Percentiles rank a stretch among this genome's conserved stretches.
phyloP scores from a whole-genome alignment of 495 filamentous ascomycete genomes.

The Penicillium angulare region DNA sequence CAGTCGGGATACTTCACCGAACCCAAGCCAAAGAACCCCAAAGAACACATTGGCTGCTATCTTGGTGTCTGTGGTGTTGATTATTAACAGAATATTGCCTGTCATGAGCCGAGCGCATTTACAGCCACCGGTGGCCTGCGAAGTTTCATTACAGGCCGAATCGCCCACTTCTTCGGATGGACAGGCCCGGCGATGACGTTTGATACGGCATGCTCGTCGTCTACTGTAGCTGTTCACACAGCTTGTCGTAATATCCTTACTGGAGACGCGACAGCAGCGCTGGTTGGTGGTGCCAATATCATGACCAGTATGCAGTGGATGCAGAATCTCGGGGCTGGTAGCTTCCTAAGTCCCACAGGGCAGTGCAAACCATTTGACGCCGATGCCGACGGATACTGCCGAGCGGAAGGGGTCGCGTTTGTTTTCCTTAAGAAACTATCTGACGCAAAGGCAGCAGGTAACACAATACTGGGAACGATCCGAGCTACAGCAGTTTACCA shows the following conservation, averaged over 20 bases:
- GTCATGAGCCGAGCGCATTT: constrained; percentile 34
- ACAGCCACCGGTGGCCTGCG: constrained; percentile 34
- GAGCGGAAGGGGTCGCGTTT: constrained; percentile 63
- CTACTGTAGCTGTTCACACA: constrained; percentile 38
- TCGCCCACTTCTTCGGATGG: constrained; percentile 49
- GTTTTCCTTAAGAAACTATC: constrained; percentile 66
- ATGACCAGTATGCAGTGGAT: constrained; percentile 34
- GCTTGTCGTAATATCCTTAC: constrained; percentile 36
- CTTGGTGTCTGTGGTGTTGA: constrained; percentile 31
- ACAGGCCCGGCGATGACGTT: constrained; percentile 43
- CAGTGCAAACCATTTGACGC: constrained; percentile 71
- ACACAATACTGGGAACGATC: constrained; percentile 63
- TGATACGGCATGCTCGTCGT: constrained; percentile 51
- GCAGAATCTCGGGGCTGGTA: constrained; percentile 37
- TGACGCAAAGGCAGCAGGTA: constrained; percentile 59
- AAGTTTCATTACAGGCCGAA: constrained; percentile 35
- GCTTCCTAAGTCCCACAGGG: constrained; percentile 41
- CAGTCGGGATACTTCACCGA: constrained; percentile 38
- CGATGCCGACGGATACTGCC: constrained; percentile 71
- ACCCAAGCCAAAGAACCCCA: not conserved
- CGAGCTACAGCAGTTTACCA: constrained; percentile 63
- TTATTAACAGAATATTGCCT: constrained; percentile 42
- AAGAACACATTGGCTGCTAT: constrained; percentile 34
- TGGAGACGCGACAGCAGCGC: constrained; percentile 38
- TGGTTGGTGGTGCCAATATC: constrained; percentile 44